Conservation (phyloP, 148 eudicot species). For the Camellia japonica region DNA sequence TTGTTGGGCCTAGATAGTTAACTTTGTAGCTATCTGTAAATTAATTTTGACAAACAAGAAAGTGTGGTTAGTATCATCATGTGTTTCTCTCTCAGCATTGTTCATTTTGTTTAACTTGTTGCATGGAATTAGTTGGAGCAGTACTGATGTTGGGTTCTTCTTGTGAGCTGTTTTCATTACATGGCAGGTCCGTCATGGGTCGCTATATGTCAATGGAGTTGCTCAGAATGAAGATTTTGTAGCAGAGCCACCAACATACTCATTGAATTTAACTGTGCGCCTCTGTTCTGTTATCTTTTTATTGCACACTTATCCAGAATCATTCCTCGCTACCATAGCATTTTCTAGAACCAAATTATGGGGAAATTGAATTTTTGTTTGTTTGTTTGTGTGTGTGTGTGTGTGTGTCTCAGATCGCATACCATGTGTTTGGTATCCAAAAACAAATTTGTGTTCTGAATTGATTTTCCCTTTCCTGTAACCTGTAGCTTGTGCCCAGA, state of each 20-base stretch:
- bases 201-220: conserved; percentile 9
- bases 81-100: background rate
- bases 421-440: no score
- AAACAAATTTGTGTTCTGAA: no score
- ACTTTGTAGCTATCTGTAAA: no score
- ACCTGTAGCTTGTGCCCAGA: conserved; percentile 15
- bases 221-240: conserved; percentile 14
- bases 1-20: no score
- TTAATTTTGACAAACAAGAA: no score
- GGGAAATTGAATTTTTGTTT: no score
- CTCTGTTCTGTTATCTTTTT: background rate
- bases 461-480: background rate
- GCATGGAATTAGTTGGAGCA: background rate
- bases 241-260: conserved; percentile 10
- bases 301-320: background rate
- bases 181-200: conserved; percentile 11
- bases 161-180: background rate
- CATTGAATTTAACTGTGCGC: background rate
- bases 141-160: background rate
- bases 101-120: background rate
- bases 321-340: background rate
- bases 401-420: no score
- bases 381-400: no score
- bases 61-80: no score
- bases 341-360: background rate